Conservation (phyloP, 2,329 filamentous ascomycete species). For the Alternaria postmessia region DNA sequence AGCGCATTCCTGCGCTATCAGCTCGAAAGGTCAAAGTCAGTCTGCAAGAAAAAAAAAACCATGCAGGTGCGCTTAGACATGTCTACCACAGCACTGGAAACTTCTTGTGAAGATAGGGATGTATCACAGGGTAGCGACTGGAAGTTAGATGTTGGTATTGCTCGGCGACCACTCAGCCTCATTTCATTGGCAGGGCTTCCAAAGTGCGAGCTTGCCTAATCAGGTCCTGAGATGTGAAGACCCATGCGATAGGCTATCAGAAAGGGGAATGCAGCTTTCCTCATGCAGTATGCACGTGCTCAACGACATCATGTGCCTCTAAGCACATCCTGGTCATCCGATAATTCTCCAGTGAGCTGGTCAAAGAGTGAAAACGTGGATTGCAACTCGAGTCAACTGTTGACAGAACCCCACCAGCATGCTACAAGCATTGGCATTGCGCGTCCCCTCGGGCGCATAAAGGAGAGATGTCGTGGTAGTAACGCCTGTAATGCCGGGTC, state of each 20-base stretch:
- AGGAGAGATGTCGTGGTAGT: slow-evolving; percentile 12
- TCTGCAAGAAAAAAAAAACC: slow-evolving; percentile 3
- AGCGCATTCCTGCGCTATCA: slow-evolving; percentile 2
- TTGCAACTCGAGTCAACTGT: slow-evolving; percentile 22
- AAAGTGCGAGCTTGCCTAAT: slow-evolving; percentile 4
- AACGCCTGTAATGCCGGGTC: slow-evolving; percentile 1
- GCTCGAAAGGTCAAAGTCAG: slow-evolving; percentile 3
- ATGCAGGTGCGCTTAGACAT: slow-evolving; percentile 6
- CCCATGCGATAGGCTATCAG: slow-evolving; percentile 19
- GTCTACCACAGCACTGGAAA: slow-evolving; percentile 5
- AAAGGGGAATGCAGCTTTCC: slow-evolving; percentile 23
- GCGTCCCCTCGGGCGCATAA: slow-evolving; percentile 14
- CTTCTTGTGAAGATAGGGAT: slow-evolving; percentile 9
- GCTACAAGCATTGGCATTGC: slow-evolving; percentile 13
- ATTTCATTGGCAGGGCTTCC: slow-evolving; percentile 34
- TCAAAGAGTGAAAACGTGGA: slow-evolving; percentile 11
- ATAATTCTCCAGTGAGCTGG: background rate
- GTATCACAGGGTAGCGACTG: slow-evolving; percentile 23
- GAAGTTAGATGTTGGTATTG: slow-evolving; percentile 11
- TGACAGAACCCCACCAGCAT: slow-evolving; percentile 2
- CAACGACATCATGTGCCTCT: slow-evolving; percentile 2
- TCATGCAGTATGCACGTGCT: slow-evolving; percentile 21
- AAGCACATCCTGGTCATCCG: slow-evolving; percentile 9
- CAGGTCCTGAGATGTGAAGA: slow-evolving; percentile 4
- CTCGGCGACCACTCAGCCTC: slow-evolving; percentile 40